These are phyloP conservation scores for Neoboletus magnificus DNA, from an alignment of 768 basidiomycete species.

Conservation along the genomic window DNA sequence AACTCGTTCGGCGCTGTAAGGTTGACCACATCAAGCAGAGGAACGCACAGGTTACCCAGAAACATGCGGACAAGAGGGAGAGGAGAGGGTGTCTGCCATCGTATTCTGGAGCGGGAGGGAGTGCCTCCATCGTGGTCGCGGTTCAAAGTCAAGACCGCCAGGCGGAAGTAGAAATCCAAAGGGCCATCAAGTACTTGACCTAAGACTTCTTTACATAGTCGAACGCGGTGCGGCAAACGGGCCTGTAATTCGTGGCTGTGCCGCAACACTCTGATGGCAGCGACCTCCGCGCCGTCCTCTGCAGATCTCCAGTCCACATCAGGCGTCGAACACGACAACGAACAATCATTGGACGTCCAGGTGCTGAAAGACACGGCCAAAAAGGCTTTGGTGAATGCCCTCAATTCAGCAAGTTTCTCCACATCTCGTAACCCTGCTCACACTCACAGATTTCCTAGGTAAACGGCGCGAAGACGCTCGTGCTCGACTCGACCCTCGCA, in stretches of 20 bases:
- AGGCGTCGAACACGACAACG: constrained; percentile 33
- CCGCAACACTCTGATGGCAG: constrained; percentile 21
- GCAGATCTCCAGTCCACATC: constrained; percentile 36
- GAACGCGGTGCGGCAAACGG: background rate
- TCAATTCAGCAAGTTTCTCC: constrained; percentile 64
- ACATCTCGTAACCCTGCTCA: background rate
- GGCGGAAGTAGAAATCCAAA: background rate
- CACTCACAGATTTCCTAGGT: constrained; percentile 47
- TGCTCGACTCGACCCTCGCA: constrained; percentile 83
- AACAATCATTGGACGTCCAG: constrained; percentile 52
- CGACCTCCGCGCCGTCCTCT: constrained; percentile 29
- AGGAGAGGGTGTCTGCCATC: constrained; percentile 66
- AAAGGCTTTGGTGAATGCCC: constrained; percentile 76
- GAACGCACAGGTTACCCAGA: constrained; percentile 78
- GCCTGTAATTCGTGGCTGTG: constrained; percentile 32
- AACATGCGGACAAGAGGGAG: constrained; percentile 73
- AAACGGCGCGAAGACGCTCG: constrained; percentile 92
- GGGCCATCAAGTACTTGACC: background rate
- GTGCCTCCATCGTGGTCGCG: constrained; percentile 25
- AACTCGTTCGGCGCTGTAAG: constrained; percentile 3
- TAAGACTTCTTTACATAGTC: constrained; percentile 4
- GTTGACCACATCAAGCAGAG: background rate
- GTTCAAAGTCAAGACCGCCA: constrained; percentile 3
- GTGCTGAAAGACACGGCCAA: constrained; percentile 74
- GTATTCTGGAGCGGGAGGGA: constrained; percentile 15